Evolutionary conservation across 805 yeast species (phyloP), one percentile per base, ranked within the genome.

Genomic region (Candida stauntonica): DNA sequence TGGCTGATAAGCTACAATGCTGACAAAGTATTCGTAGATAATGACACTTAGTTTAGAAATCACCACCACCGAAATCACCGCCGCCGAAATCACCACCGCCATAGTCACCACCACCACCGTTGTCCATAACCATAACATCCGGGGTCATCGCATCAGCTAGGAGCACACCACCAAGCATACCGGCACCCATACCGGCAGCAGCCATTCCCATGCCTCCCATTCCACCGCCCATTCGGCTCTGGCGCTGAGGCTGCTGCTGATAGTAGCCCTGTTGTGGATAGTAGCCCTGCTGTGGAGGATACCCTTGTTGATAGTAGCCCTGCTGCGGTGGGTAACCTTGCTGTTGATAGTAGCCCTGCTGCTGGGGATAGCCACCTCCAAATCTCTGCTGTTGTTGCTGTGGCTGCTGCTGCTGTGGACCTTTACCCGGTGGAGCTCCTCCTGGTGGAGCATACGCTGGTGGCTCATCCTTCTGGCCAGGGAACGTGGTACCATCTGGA

Each of bases 401-500:
- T 11, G n/a, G 29, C n/a, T 29, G 39, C 15, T 26, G 36, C 16
- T 28, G 27, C 11, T 34, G 27, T 16, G 44, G 40, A 8, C 35
- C 15, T 16, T 21, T 48, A n/a, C n/a, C n/a, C n/a, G 26, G 8
- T 26, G n/a, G 46, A 7, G 37, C 36, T 3, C 41, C 41, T 8
- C 21, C 29, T n/a, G 42, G 16, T 2, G 50, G 15, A 31, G 42
- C 33, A 56, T 58, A 44, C 45, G 61, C 53, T 29, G 62, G 58
- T 2, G 76, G 75, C 7, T 81, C 79, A 2, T 68, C 67, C 3
- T 39, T 18, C 4, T 46, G 38, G 7, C 47, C 34, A 8, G 64
- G 60, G 56, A 73, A 72, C 2, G 49, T 57, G 0, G 86, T 75
- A 1, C 82, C 82, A 9, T 44, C 42, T 13, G 96, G 97, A 12